A percentile compares a stretch with the other conserved stretches of the same genome.
Conservation (phyloP, 176 grass and related monocot genomes). For the Paspalum notatum region DNA sequence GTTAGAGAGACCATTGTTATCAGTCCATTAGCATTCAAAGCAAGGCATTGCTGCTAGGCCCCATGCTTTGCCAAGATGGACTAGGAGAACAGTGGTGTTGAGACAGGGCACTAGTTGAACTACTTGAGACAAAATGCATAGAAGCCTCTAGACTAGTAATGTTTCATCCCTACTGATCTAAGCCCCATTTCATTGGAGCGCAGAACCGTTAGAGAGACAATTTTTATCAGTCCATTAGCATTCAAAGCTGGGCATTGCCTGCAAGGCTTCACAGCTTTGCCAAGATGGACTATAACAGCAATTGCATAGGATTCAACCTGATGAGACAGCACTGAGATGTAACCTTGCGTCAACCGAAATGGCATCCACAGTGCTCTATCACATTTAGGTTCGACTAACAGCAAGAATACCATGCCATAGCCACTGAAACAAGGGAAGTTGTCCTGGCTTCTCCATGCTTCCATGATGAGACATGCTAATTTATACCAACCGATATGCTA, state of each 20-base stretch:
- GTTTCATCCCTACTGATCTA: constrained; percentile 38
- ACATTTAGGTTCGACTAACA: neutral
- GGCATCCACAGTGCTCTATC: neutral
- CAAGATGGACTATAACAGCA: constrained; percentile 59
- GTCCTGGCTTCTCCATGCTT: neutral
- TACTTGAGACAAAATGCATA: neutral
- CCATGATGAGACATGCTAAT: neutral
- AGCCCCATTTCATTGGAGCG: constrained; percentile 20
- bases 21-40: constrained; percentile 85
- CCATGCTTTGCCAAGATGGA: constrained; percentile 45
- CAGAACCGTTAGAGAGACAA: constrained; percentile 40
- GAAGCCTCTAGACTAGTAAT: neutral
- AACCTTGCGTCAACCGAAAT: neutral
- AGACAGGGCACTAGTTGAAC: neutral
- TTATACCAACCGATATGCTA: neutral
- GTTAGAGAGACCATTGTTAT: constrained; percentile 33
- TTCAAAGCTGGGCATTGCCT: constrained; percentile 65
- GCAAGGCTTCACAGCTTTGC: constrained; percentile 45
- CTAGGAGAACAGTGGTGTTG: neutral
- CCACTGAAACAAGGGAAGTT: neutral
- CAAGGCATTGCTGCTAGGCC: constrained; percentile 38
- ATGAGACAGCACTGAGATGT: neutral
- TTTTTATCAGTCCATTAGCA: constrained; percentile 69
- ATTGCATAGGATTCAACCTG: too few species aligned
- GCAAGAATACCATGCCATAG: neutral